Percentiles rank a stretch among this genome's conserved stretches.
These are phyloP conservation scores for Penicillium flavigenum DNA, from an alignment of 495 filamentous ascomycete species.

Conservation along the genomic window DNA sequence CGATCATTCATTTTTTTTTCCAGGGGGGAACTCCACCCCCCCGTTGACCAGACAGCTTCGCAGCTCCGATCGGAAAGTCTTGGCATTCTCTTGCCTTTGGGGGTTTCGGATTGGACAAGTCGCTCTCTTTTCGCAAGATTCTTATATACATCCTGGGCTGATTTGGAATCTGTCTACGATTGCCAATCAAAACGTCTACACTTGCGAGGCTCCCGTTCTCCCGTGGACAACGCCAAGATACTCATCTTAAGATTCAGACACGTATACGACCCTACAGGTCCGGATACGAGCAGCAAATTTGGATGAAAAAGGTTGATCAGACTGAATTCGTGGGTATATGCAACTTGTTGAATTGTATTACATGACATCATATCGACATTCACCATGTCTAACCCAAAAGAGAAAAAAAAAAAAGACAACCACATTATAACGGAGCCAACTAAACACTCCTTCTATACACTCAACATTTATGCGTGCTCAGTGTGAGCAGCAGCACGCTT, in stretches of 20 bases:
- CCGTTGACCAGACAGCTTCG: background rate
- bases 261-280: background rate
- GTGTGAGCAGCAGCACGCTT: conserved; percentile 22
- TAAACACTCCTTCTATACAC: background rate
- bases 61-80: conserved; percentile 12
- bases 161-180: background rate
- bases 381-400: background rate
- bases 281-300: background rate
- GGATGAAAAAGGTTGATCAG: background rate
- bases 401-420: background rate
- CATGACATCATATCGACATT: conserved; percentile 9
- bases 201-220: background rate
- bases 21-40: conserved; percentile 11
- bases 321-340: background rate
- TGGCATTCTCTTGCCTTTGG: conserved; percentile 2
- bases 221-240: background rate
- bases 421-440: background rate
- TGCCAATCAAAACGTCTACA: background rate
- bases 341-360: conserved; percentile 2
- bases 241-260: background rate
- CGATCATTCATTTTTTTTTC: conserved; percentile 1
- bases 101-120: background rate
- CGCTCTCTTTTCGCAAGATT: background rate
- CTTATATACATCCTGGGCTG: background rate
- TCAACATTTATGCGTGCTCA: conserved; percentile 12